Evolutionary conservation across 2,329 filamentous ascomycete genomes (phyloP).

Genomic region (Colletotrichum tanaceti): DNA sequence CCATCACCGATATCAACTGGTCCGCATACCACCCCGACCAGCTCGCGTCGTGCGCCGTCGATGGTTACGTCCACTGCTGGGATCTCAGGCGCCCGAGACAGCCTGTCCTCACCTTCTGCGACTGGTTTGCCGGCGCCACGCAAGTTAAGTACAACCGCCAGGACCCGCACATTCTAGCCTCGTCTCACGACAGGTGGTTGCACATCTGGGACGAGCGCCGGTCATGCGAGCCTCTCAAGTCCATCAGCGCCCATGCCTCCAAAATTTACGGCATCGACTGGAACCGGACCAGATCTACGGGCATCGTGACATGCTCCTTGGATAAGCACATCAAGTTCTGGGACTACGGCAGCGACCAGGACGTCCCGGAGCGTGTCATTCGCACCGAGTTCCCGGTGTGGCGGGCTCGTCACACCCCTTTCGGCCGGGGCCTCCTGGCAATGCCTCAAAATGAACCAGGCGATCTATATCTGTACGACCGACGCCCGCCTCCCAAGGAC

Average conservation of each 20-base stretch:
- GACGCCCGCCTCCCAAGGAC: slow-evolving; percentile 60
- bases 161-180: slow-evolving; percentile 87
- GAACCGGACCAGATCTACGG: slow-evolving; percentile 80
- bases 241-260: slow-evolving; percentile 87
- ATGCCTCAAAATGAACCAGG: slow-evolving; percentile 94
- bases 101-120: slow-evolving; percentile 84
- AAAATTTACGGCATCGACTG: slow-evolving; percentile 97
- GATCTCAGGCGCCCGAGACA: slow-evolving; percentile 80
- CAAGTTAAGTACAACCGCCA: slow-evolving; percentile 96
- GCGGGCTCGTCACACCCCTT: slow-evolving; percentile 91
- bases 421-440: slow-evolving; percentile 84
- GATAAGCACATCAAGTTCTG: slow-evolving; percentile 95
- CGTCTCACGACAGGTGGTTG: slow-evolving; percentile 87
- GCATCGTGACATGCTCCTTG: slow-evolving; percentile 86
- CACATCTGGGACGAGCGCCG: slow-evolving; percentile 92
- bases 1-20: slow-evolving; percentile 97
- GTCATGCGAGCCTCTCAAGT: slow-evolving; percentile 80
- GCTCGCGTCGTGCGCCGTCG: slow-evolving; percentile 89
- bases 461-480: slow-evolving; percentile 86
- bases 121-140: slow-evolving; percentile 93
- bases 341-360: slow-evolving; percentile 75
- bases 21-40: slow-evolving; percentile 91
- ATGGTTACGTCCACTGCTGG: slow-evolving; percentile 94
- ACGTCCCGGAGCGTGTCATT: slow-evolving; percentile 80
- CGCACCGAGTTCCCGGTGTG: slow-evolving; percentile 87